Percentiles rank a stretch among this genome's conserved stretches.
Conservation (phyloP, 345 rosid genomes). For the Salix caprea region DNA sequence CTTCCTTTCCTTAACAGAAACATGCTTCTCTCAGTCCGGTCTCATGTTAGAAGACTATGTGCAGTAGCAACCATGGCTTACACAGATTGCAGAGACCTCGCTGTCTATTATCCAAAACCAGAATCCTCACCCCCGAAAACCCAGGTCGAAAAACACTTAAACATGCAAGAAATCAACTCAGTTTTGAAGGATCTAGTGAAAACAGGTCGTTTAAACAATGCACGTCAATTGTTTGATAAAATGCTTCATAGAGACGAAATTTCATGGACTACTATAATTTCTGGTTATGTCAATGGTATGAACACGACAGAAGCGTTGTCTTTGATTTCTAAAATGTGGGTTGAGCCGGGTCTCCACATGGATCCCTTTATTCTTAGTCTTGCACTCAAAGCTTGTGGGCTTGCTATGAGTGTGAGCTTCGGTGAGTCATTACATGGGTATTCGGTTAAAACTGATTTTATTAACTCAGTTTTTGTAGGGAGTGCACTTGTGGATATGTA, state of each 20-base stretch:
- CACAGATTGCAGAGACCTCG: constrained; percentile 3
- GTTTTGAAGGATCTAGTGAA: constrained; percentile 32
- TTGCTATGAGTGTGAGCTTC: constrained; percentile 31
- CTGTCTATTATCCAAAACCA: constrained; percentile 7
- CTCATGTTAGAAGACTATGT: constrained; percentile 17
- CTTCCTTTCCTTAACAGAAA: neutral
- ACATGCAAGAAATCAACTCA: constrained; percentile 38
- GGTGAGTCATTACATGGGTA: constrained; percentile 72
- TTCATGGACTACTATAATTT: constrained; percentile 73
- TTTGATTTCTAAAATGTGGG: constrained; percentile 62
- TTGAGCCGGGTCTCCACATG: constrained; percentile 40
- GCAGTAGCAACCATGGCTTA: constrained; percentile 13
- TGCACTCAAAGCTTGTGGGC: constrained; percentile 70
- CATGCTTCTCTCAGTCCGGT: constrained; percentile 20
- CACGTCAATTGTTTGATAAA: constrained; percentile 68
- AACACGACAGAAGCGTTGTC: constrained; percentile 50
- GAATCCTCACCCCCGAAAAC: neutral
- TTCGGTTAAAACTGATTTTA: constrained; percentile 48
- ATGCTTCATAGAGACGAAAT: constrained; percentile 61
- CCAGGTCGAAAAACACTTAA: constrained; percentile 8
- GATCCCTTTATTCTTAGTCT: constrained; percentile 69
- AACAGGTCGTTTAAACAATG: constrained; percentile 36
- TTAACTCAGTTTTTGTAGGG: constrained; percentile 65
- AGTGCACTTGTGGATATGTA: constrained; percentile 74
- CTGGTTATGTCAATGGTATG: constrained; percentile 54